Percentiles rank a stretch among this genome's conserved stretches.
Conservation (phyloP, 495 filamentous ascomycete genomes). For the Polyplosphaeria fusca region DNA sequence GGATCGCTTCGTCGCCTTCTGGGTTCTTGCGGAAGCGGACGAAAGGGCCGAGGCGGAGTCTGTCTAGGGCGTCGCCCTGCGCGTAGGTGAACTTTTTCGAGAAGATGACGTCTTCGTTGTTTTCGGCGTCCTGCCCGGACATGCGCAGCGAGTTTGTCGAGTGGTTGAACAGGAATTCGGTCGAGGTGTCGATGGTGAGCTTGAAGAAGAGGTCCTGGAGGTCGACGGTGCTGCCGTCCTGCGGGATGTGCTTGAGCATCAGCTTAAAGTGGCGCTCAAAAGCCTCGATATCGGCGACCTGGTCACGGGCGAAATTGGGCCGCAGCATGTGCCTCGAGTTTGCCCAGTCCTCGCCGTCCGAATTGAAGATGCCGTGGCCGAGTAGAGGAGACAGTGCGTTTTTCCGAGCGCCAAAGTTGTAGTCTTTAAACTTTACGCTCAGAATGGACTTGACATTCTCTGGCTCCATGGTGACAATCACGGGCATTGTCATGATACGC, state of each 20-base stretch:
- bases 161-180: slow-evolving; percentile 70
- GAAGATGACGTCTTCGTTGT: slow-evolving; percentile 30
- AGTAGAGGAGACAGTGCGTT: slow-evolving; percentile 54
- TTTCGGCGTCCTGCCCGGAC: slow-evolving; percentile 1
- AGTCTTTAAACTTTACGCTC: slow-evolving; percentile 59
- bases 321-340: slow-evolving; percentile 60
- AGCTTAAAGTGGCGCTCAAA: slow-evolving; percentile 60
- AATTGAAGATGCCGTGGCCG: slow-evolving; percentile 69
- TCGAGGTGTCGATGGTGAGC: slow-evolving; percentile 67
- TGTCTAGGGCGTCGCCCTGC: slow-evolving; percentile 13
- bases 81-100: slow-evolving; percentile 29
- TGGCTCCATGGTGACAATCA: slow-evolving; percentile 56
- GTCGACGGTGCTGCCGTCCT: slow-evolving; percentile 54
- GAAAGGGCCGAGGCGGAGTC: slow-evolving; percentile 22
- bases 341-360: slow-evolving; percentile 64
- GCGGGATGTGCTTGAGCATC: slow-evolving; percentile 48
- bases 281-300: slow-evolving; percentile 57
- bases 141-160: slow-evolving; percentile 45
- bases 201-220: slow-evolving; percentile 63
- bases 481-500: slow-evolving; percentile 14
- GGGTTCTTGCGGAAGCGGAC: slow-evolving; percentile 21
- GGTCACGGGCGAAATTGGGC: slow-evolving; percentile 60
- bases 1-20: slow-evolving; percentile 39
- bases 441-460: slow-evolving; percentile 64
- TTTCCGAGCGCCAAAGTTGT: slow-evolving; percentile 52